A percentile compares a stretch with the other conserved stretches of the same genome.
These are phyloP conservation scores for Lactarius akahatsu DNA, from an alignment of 768 basidiomycete species.

Conservation along the genomic window DNA sequence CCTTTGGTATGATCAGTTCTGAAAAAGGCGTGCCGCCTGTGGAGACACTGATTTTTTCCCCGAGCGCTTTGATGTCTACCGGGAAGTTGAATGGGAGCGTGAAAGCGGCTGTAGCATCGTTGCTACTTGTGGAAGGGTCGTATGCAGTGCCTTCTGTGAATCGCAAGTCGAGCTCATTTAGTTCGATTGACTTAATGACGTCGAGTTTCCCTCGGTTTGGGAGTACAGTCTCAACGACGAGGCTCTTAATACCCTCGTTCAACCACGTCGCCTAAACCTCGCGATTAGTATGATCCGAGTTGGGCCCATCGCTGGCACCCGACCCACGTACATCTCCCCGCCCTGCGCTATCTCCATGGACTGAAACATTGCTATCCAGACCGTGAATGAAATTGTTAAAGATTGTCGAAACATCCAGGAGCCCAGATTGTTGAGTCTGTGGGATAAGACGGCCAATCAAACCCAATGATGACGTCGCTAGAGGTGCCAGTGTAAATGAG, in stretches of 20 bases:
- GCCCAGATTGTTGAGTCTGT: constrained; percentile 51
- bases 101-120: constrained; percentile 61
- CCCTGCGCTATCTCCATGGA: constrained; percentile 59
- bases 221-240: constrained; percentile 56
- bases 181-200: constrained; percentile 61
- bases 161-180: constrained; percentile 57
- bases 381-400: constrained; percentile 76
- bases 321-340: constrained; percentile 48
- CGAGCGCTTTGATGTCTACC: constrained; percentile 59
- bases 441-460: constrained; percentile 65
- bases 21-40: constrained; percentile 57
- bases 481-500: constrained; percentile 54
- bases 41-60: constrained; percentile 57
- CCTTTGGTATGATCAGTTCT: constrained; percentile 56
- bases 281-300: constrained; percentile 2
- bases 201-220: constrained; percentile 61
- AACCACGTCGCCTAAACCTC: constrained; percentile 62
- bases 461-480: constrained; percentile 49
- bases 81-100: constrained; percentile 70
- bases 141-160: constrained; percentile 61
- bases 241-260: constrained; percentile 65
- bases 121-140: constrained; percentile 55
- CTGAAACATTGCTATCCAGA: constrained; percentile 55
- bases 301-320: neutral
- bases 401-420: constrained; percentile 57